phyloP scores from a whole-genome alignment of 371 early-diverging fungal genomes.

The Lichtheimia ramosa region DNA sequence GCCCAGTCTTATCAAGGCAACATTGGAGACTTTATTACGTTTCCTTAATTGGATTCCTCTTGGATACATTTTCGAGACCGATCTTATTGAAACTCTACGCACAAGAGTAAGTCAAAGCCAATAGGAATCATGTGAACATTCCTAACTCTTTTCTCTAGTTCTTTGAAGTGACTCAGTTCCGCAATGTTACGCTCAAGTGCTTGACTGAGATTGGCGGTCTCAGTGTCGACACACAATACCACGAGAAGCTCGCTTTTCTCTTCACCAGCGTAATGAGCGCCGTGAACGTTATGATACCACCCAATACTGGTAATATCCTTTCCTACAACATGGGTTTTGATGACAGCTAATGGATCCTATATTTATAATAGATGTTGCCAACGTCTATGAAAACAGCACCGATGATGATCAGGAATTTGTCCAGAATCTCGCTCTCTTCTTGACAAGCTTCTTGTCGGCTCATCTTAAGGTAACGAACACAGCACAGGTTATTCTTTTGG shows the following conservation, averaged over 20 bases:
- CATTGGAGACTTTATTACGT: constrained; percentile 89
- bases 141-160: constrained; percentile 50
- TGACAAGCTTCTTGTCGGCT: constrained; percentile 79
- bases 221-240: constrained; percentile 71
- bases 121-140: neutral
- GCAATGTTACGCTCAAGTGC: constrained; percentile 93
- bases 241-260: constrained; percentile 79
- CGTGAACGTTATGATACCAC: constrained; percentile 71
- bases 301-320: constrained; percentile 53
- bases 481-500: too few species aligned
- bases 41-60: constrained; percentile 98
- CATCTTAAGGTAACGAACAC: constrained; percentile 90
- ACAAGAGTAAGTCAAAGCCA: constrained; percentile 60
- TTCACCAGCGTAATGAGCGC: constrained; percentile 79
- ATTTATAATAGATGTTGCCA: constrained; percentile 62
- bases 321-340: neutral
- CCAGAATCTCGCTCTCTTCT: constrained; percentile 52
- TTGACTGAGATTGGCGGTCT: constrained; percentile 92
- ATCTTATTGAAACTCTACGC: constrained; percentile 84
- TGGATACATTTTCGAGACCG: constrained; percentile 96
- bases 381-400: constrained; percentile 79
- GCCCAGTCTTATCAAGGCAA: constrained; percentile 86
- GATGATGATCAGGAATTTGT: constrained; percentile 85
- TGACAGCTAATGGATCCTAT: neutral
- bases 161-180: constrained; percentile 79